phyloP scores from a whole-genome alignment of 768 basidiomycete species.

The Chalciporus piperatus region DNA sequence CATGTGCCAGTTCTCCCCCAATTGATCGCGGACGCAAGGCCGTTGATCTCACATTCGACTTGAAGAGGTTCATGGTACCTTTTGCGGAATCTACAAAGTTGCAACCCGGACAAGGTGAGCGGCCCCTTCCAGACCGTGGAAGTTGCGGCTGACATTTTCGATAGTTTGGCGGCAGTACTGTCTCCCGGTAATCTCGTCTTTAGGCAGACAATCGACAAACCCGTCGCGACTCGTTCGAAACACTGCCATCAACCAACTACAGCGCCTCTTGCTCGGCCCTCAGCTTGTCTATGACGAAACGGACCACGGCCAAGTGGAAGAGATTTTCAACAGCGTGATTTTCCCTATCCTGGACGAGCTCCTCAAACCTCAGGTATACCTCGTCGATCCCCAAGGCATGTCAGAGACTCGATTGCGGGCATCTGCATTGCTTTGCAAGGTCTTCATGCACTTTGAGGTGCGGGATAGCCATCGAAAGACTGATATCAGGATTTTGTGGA shows the following conservation, averaged over 20 bases:
- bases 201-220: constrained; percentile 81
- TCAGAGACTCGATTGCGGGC: constrained; percentile 87
- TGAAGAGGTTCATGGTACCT: constrained; percentile 62
- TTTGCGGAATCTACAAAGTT: constrained; percentile 52
- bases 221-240: constrained; percentile 84
- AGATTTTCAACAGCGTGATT: constrained; percentile 84
- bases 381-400: constrained; percentile 82
- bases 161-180: constrained; percentile 76
- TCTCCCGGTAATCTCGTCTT: constrained; percentile 68
- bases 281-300: constrained; percentile 59
- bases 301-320: constrained; percentile 64
- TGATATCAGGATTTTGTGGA: constrained; percentile 78
- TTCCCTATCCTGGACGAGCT: constrained; percentile 93
- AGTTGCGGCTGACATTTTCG: constrained; percentile 5
- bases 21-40: constrained; percentile 82
- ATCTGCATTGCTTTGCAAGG: constrained; percentile 89
- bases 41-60: constrained; percentile 72
- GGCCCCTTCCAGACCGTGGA: constrained; percentile 1
- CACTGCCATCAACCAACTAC: constrained; percentile 72
- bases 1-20: constrained; percentile 55
- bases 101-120: constrained; percentile 31
- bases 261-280: constrained; percentile 80
- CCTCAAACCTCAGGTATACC: constrained; percentile 75
- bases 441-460: constrained; percentile 91
- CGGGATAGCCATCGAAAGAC: constrained; percentile 57